Evolutionary conservation across 352 stramenopile species (phyloP), one percentile per base, ranked within the genome.

Genomic region (Globisporangium nodosum): DNA sequence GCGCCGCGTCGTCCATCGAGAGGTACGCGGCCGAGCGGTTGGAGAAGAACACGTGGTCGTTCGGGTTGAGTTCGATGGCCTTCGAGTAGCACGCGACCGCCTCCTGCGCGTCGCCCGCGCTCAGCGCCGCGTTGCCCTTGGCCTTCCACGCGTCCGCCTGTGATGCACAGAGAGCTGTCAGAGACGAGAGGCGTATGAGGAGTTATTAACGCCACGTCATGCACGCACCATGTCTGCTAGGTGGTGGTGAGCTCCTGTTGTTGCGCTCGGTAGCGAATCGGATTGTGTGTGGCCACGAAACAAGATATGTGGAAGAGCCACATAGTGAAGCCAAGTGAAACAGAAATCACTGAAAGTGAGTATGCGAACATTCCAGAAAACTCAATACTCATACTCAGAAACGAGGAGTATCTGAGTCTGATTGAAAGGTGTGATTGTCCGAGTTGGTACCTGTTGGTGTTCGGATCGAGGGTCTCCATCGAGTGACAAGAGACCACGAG

Each of bases 21-120:
- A 99, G 71, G 66, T 99, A 99, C 35, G 98, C 97, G n/a, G 97
- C 97, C 57, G 93, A 99, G 40, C 97, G 90, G 81, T 99, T 99
- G 53, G 89, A 98, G 75, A 96, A 99, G 72, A 98, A 99, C 13
- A 99, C 92, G 73, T 99, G 92, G 73, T 99, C 98, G 62, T 70
- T 82, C 54, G 88, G 82, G 69, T 99, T 88, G 43, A 98, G 61
- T 42, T 90, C 89, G 63, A 99, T 99, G 54, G 97, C 97, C 66
- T 98, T 73, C 30, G 95, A 96, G 85, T 99, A 99, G 66, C 88
- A 91, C 56, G 94, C 76, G 40, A 99, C 98, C 33, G 97, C 97
- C 59, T 98, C 87, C 37, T 97, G 87, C 45, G 91, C 82, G 62
- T 99, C 94, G 54, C 96, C 92, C 3, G 78, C 80, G 70, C 96